A percentile compares a stretch with the other conserved stretches of the same genome.
phyloP scores from a whole-genome alignment of 768 basidiomycete genomes.

The Leccinum arenicola region DNA sequence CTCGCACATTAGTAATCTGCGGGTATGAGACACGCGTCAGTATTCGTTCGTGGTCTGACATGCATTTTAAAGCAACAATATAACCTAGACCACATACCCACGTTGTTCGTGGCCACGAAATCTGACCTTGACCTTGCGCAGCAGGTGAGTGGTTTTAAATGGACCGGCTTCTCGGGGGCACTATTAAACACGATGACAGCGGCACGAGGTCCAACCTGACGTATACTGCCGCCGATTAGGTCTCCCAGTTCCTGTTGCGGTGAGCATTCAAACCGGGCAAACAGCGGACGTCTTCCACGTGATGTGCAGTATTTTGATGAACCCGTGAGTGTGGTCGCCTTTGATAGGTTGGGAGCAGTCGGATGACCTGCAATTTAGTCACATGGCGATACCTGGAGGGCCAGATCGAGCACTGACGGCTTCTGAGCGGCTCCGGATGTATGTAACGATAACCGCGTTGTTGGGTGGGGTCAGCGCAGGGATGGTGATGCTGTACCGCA shows the following conservation, averaged over 20 bases:
- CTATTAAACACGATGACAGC: slow-evolving; percentile 31
- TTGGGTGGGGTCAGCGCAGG: slow-evolving; percentile 75
- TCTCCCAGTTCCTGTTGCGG: slow-evolving; percentile 92
- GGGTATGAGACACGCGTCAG: slow-evolving; percentile 49
- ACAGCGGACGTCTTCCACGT: slow-evolving; percentile 85
- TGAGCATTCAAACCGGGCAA: slow-evolving; percentile 85
- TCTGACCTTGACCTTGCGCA: slow-evolving; percentile 95
- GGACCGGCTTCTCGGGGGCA: neutral
- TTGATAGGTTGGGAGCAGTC: slow-evolving; percentile 1
- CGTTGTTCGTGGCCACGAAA: slow-evolving; percentile 97
- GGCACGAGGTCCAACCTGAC: slow-evolving; percentile 98
- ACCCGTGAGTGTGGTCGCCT: slow-evolving; percentile 67
- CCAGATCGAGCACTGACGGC: slow-evolving; percentile 73
- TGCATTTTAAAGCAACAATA: slow-evolving; percentile 81
- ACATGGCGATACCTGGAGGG: slow-evolving; percentile 77
- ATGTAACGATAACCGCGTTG: slow-evolving; percentile 69
- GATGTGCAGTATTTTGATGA: slow-evolving; percentile 80
- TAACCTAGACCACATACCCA: slow-evolving; percentile 90
- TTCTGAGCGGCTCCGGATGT: slow-evolving; percentile 65
- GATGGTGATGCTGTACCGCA: slow-evolving; percentile 67
- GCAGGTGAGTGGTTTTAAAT: slow-evolving; percentile 52
- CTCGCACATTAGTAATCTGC: slow-evolving; percentile 94
- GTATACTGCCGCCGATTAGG: slow-evolving; percentile 89
- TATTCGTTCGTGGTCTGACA: slow-evolving; percentile 14
- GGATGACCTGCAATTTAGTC: slow-evolving; percentile 35